phyloP scores from a whole-genome alignment of 192 early-diverging fungal genomes.

The Backusella sp. region DNA sequence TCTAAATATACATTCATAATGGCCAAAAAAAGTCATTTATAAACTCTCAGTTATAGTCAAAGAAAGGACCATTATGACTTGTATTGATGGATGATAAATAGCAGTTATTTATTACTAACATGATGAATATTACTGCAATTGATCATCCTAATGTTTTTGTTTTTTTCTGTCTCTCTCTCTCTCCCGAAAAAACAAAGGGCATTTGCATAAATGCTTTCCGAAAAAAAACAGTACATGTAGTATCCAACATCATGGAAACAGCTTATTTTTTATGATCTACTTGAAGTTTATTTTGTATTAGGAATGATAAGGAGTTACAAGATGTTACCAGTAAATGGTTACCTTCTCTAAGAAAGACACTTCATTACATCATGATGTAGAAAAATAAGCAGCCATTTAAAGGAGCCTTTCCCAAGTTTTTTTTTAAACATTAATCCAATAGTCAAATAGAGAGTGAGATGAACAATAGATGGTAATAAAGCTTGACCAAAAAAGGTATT shows the following conservation, averaged over 20 bases:
- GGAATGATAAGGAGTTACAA: not conserved
- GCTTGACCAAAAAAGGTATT: conserved; percentile 1
- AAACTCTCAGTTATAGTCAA: not conserved
- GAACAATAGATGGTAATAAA: not conserved
- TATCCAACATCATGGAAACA: not conserved
- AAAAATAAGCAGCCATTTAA: not conserved
- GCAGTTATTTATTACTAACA: not conserved
- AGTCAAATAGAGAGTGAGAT: no score
- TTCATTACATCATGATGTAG: not conserved
- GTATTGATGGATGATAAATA: not conserved
- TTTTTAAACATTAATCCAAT: not conserved
- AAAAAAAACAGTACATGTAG: not conserved
- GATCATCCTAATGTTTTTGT: not conserved
- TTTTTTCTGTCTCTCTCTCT: not conserved
- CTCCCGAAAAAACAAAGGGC: not conserved
- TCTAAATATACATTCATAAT: not conserved
- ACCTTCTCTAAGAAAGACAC: no score
- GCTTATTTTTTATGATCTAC: not conserved
- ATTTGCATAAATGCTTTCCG: not conserved
- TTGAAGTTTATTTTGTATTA: not conserved
- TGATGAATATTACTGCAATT: not conserved
- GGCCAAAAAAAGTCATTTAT: not conserved
- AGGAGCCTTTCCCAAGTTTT: not conserved
- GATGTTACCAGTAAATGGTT: no score
- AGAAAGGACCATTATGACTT: not conserved